Evolutionary conservation across 495 filamentous ascomycete species (phyloP).

Genomic region (Amorphotheca resinae): DNA sequence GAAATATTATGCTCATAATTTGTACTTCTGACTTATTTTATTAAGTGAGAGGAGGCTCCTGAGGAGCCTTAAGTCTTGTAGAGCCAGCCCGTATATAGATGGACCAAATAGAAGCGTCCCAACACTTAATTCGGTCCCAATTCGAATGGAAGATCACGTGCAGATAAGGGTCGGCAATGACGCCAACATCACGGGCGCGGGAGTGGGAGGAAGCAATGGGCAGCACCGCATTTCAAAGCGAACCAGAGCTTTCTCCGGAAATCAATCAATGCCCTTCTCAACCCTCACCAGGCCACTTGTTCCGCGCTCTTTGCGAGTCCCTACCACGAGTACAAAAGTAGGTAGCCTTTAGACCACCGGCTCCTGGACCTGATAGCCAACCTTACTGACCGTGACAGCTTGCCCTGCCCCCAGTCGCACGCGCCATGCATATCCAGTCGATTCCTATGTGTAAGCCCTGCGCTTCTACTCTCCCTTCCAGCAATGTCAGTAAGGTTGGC

Average conservation of each 20-base stretch:
- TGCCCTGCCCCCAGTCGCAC: constrained; percentile 7
- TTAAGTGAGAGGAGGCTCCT: too few relatives aligned
- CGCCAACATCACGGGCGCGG: too few relatives aligned
- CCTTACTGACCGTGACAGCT: too few relatives aligned
- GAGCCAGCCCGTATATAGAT: too few relatives aligned
- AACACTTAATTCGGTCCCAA: too few relatives aligned
- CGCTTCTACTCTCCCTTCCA: not conserved
- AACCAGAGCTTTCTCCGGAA: not conserved
- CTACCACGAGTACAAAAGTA: constrained; percentile 23
- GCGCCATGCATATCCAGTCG: constrained; percentile 81
- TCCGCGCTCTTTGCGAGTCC: constrained; percentile 19
- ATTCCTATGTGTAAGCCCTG: constrained; percentile 89
- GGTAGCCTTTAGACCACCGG: constrained; percentile 4
- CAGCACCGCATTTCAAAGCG: not conserved
- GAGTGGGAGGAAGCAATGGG: too few relatives aligned
- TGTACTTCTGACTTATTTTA: too few relatives aligned
- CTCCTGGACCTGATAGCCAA: constrained; percentile 8
- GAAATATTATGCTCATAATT: too few relatives aligned
- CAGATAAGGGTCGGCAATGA: too few relatives aligned
- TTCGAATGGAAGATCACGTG: too few relatives aligned
- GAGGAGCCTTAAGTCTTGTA: too few relatives aligned
- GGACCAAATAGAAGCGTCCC: too few relatives aligned
- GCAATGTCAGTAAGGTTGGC: not conserved
- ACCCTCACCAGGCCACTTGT: constrained; percentile 18
- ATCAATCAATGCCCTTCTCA: constrained; percentile 24